Percentiles rank a stretch among this genome's conserved stretches.
These are phyloP conservation scores for Backusella tuberculispora DNA, from an alignment of 192 early-diverging fungal species.

Conservation along the genomic window DNA sequence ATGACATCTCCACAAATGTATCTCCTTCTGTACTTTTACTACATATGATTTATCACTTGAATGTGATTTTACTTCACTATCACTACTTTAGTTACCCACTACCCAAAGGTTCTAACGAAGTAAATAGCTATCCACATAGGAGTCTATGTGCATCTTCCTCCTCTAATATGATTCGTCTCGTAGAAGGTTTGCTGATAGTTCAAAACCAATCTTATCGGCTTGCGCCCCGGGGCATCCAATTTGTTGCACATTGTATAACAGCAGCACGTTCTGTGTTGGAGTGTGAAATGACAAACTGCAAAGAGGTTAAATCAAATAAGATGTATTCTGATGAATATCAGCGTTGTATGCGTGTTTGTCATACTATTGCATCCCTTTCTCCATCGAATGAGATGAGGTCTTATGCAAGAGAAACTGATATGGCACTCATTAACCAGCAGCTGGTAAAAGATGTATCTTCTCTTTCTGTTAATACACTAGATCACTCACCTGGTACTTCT, in stretches of 20 bases:
- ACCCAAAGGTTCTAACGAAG: not conserved
- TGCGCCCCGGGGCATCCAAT: slow-evolving; percentile 10
- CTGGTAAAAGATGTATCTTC: slow-evolving; percentile 3
- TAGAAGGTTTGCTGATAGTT: slow-evolving; percentile 8
- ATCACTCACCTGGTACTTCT: slow-evolving; percentile 5
- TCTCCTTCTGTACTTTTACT: slow-evolving; percentile 6
- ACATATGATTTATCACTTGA: slow-evolving; percentile 29
- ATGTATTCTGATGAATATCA: slow-evolving; percentile 16
- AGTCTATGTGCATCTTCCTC: slow-evolving; percentile 1
- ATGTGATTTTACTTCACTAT: slow-evolving; percentile 17
- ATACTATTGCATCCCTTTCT: slow-evolving; percentile 13
- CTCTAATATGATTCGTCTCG: slow-evolving; percentile 18
- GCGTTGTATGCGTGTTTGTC: slow-evolving; percentile 2
- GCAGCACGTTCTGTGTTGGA: slow-evolving; percentile 1
- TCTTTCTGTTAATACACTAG: slow-evolving; percentile 10
- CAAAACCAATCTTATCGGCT: slow-evolving; percentile 8
- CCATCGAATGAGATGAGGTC: slow-evolving; percentile 24
- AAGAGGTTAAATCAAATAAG: slow-evolving; percentile 12
- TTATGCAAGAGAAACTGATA: slow-evolving; percentile 17
- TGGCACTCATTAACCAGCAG: slow-evolving; percentile 11
- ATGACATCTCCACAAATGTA: not conserved
- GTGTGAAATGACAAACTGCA: not conserved
- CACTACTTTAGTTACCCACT: slow-evolving; percentile 16
- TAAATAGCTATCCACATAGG: slow-evolving; percentile 6
- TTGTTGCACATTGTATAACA: slow-evolving; percentile 7